Evolutionary conservation across 345 rosid genomes (phyloP).

Genomic region (Erodium maritimum): DNA sequence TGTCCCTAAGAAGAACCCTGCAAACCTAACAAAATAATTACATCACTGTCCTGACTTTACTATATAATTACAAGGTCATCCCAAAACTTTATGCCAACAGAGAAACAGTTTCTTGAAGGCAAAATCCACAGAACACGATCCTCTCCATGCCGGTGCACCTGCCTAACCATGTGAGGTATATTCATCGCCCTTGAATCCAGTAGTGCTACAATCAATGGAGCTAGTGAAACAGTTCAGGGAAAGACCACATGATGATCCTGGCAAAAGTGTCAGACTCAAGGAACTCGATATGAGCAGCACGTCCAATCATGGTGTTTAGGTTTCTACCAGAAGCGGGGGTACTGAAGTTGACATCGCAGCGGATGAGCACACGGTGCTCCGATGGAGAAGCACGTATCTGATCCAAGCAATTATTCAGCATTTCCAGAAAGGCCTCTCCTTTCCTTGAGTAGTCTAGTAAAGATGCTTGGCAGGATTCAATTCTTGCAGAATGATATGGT

Average conservation of each 20-base stretch:
- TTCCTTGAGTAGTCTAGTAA: slow-evolving; percentile 70
- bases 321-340: slow-evolving; percentile 61
- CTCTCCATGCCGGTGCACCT: too few species aligned
- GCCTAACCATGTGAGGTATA: too few species aligned
- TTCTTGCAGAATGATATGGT: slow-evolving; percentile 93
- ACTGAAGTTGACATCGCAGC: slow-evolving; percentile 84
- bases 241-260: slow-evolving; percentile 93
- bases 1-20: too few species aligned
- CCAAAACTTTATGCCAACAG: too few species aligned
- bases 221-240: slow-evolving; percentile 41
- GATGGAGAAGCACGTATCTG: slow-evolving; percentile 69
- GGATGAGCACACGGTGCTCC: slow-evolving; percentile 61
- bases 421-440: slow-evolving; percentile 72
- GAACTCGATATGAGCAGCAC: slow-evolving; percentile 96
- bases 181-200: too few species aligned
- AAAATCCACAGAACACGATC: too few species aligned
- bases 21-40: neutral
- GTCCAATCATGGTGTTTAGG: slow-evolving; percentile 72
- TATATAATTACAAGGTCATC: neutral
- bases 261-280: slow-evolving; percentile 76
- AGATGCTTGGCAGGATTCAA: slow-evolving; percentile 74
- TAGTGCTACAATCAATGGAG: too few species aligned
- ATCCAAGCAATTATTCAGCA: slow-evolving; percentile 87
- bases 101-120: too few species aligned
- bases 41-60: neutral